These are phyloP conservation scores for Flaveria ramosissima DNA, from an alignment of 129 eudicot genomes.

Conservation along the genomic window DNA sequence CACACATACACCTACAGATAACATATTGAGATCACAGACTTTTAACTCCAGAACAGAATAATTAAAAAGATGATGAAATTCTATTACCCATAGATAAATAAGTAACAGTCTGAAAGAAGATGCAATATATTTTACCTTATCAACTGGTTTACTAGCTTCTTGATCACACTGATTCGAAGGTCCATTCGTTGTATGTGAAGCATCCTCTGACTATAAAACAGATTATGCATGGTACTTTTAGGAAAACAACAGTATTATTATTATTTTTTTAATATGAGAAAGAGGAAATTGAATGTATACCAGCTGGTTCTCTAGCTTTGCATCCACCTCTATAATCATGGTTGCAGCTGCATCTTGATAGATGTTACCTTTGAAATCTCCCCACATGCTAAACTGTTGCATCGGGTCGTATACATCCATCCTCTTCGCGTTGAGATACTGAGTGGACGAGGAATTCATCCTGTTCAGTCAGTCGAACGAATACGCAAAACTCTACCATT, in stretches of 20 bases:
- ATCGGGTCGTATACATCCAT: slow-evolving; percentile 87
- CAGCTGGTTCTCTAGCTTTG: slow-evolving; percentile 64
- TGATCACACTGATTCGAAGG: slow-evolving; percentile 70
- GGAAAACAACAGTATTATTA: slow-evolving; percentile 1
- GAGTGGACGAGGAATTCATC: slow-evolving; percentile 77
- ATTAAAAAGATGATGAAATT: too few relatives aligned
- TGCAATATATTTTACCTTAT: slow-evolving; percentile 64
- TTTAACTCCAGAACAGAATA: too few relatives aligned
- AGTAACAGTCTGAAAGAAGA: slow-evolving; percentile 17
- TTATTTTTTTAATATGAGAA: too few relatives aligned
- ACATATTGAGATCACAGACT: background rate
- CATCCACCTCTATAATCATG: slow-evolving; percentile 61
- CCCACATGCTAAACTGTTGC: slow-evolving; percentile 89
- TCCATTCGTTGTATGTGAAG: slow-evolving; percentile 73
- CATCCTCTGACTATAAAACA: slow-evolving; percentile 66
- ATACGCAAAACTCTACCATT: slow-evolving; percentile 23
- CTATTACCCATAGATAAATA: too few relatives aligned
- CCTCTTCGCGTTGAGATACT: slow-evolving; percentile 71
- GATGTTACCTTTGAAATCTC: slow-evolving; percentile 70
- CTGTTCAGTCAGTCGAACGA: slow-evolving; percentile 33
- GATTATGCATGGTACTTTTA: slow-evolving; percentile 11
- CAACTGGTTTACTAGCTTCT: slow-evolving; percentile 73
- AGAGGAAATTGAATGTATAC: slow-evolving; percentile 33
- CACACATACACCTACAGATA: background rate
- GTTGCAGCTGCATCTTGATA: slow-evolving; percentile 61